These are phyloP conservation scores for Yarrowia divulgata DNA, from an alignment of 805 yeast genomes.

Conservation along the genomic window DNA sequence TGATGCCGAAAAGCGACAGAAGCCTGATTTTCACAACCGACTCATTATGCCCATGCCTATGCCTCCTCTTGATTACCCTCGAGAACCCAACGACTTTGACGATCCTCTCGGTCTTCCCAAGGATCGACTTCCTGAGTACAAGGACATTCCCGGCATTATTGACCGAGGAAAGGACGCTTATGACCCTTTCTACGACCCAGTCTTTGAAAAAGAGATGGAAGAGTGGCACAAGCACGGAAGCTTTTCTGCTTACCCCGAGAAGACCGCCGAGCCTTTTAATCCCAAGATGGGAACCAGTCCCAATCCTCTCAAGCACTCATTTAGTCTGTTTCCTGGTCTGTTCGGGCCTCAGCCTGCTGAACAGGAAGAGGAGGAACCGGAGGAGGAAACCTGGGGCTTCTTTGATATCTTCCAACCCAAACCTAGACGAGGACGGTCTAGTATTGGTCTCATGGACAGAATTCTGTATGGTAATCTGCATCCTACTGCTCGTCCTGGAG, in stretches of 20 bases:
- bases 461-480: conserved; percentile 10
- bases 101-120: conserved; percentile 20
- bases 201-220: conserved; percentile 3
- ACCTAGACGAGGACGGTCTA: conserved; percentile 11
- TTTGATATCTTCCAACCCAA: conserved; percentile 24
- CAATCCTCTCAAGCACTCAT: conserved; percentile 15
- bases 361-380: background rate
- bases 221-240: background rate
- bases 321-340: background rate
- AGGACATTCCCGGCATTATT: background rate
- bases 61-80: conserved; percentile 11
- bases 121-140: conserved; percentile 5
- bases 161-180: background rate
- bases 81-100: conserved; percentile 31
- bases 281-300: background rate
- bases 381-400: conserved; percentile 22
- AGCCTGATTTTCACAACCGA: background rate
- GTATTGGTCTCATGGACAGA: background rate
- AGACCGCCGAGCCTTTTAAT: background rate
- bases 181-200: conserved; percentile 25
- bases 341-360: background rate
- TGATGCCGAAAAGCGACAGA: background rate
- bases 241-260: background rate
- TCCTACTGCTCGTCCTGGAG: conserved; percentile 17
- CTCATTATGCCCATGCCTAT: conserved; percentile 10